Evolutionary conservation across 306 rosid species (phyloP), one percentile per base, ranked within the genome.

Genomic region (Rosa chinensis): DNA sequence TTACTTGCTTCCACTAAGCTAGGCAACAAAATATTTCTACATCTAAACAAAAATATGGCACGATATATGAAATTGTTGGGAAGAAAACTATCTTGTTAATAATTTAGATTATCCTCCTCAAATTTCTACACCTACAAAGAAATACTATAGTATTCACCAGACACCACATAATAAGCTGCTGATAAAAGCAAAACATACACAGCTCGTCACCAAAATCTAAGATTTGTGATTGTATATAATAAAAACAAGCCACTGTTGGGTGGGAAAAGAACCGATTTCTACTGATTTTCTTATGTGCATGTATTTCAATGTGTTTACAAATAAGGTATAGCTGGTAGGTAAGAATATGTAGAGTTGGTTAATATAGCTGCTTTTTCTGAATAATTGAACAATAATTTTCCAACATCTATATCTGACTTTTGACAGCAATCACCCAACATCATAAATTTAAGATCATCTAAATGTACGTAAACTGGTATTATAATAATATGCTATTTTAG

Each of bases 301-400:
- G 35, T 28, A 62, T 42, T 84, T 78, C 78, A 78, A 73, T 69
- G 84, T 23, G 53, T 39, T 8, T 50, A 72, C 52, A 55, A 74
- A 21, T 59, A 77, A 21, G 66, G 74, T 62, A 66, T 64, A 18
- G 52, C 16, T 37, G 76, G 84, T 84, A 39, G 88, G 85, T 72
- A 75, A 50, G 78, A 9, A 43, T 42, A 61, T 70, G 66, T 25
- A 52, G 21, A 18, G 39, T n/a, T 40, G 45, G 77, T 70, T 49
- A 2, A 42, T 0, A 43, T 77, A 16, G 73, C 53, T 84, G 84
- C 77, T 77, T 82, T 80, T 79, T 81, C 18, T 90, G 68, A 74
- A 84, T 66, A 61, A 56, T 76, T 83, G 70, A 58, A 49, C 49
- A 53, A 69, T 20, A 69, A 10, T 18, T 58, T 8, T 70, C 32